phyloP scores from a whole-genome alignment of 2,329 filamentous ascomycete species.

The Blastomyces emzantsi region DNA sequence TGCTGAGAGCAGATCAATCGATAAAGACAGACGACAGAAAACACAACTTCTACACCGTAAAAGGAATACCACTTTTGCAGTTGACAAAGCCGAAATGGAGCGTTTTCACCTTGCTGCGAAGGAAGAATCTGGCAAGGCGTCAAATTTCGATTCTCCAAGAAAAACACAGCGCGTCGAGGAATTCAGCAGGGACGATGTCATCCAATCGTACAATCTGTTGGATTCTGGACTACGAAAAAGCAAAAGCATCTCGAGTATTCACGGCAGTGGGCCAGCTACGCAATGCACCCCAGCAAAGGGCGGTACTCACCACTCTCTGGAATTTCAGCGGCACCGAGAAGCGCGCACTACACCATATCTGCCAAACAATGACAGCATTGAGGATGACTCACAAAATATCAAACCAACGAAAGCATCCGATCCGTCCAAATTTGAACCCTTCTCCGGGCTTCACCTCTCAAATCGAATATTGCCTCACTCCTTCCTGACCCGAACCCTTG shows the following conservation, averaged over 20 bases:
- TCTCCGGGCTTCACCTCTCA: constrained; percentile 74
- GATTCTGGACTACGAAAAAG: constrained; percentile 27
- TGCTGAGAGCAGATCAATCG: constrained; percentile 51
- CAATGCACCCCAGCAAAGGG: not conserved
- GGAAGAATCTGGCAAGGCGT: constrained; percentile 17
- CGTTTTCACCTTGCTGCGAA: constrained; percentile 33
- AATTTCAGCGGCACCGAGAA: constrained; percentile 6
- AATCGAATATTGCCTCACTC: constrained; percentile 75
- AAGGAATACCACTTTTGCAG: constrained; percentile 36
- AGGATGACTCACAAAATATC: constrained; percentile 16
- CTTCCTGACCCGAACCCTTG: constrained; percentile 66
- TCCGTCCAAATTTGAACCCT: constrained; percentile 67
- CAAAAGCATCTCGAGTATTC: constrained; percentile 27
- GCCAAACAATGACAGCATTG: constrained; percentile 11
- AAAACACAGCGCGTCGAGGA: constrained; percentile 41
- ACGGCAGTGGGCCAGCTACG: constrained; percentile 13
- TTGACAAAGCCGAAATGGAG: constrained; percentile 38
- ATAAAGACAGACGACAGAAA: constrained; percentile 32
- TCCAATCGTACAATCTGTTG: constrained; percentile 27
- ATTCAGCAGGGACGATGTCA: constrained; percentile 57
- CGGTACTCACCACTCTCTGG: constrained; percentile 14
- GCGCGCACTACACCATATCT: not conserved
- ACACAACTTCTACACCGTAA: constrained; percentile 31
- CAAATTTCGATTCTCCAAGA: constrained; percentile 37
- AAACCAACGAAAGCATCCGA: constrained; percentile 34